Evolutionary conservation across 139 green algal species (phyloP), one percentile per base, ranked within the genome.

Genomic region (Chlamydomonas urium): DNA sequence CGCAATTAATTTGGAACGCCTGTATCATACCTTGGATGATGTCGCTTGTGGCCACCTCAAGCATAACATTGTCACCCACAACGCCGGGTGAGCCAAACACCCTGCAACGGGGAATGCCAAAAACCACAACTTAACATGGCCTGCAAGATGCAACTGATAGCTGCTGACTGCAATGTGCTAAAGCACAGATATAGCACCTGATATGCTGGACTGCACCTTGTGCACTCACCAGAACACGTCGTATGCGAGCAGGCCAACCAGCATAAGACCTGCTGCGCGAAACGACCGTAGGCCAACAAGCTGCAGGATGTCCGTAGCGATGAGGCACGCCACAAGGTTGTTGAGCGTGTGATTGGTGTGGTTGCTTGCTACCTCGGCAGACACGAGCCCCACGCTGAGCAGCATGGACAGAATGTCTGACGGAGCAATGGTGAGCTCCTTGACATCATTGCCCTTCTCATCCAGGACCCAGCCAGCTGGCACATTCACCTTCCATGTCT

Each of bases 61-160:
- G 74, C 91, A 97, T 96, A 38, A 98, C 93, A 69, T 96, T 95
- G 65, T 86, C 79, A 23, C 87, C 90, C 4, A 94, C 53, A 26
- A 90, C 84, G 32, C 38, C 61, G 38, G 81, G 72, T 21, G 66
- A 77, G 2, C 72, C 81, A 73, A 87, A 87, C 60, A 87, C 82
- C 83, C n/a, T n/a, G n/a, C n/a, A n/a, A n/a, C n/a, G n/a, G n/a
- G n/a, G n/a, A 77, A 90, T 35, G 87, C 85, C 37, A 87, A 74
- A 28, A 67, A 2, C 62, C 50, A 28, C 33, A 68, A 38, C 42
- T 17, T 56, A 28, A 31, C 48, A 35, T 68, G 47, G 17, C 62
- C 63, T 42, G 17, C 8, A 32, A 65, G 34, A 65, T 2, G 34
- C 28, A 36, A 36, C 4, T 29, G 57, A 21, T 65, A 26, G 10